phyloP scores from a whole-genome alignment of 345 rosid species.

The Nasturtium officinale region DNA sequence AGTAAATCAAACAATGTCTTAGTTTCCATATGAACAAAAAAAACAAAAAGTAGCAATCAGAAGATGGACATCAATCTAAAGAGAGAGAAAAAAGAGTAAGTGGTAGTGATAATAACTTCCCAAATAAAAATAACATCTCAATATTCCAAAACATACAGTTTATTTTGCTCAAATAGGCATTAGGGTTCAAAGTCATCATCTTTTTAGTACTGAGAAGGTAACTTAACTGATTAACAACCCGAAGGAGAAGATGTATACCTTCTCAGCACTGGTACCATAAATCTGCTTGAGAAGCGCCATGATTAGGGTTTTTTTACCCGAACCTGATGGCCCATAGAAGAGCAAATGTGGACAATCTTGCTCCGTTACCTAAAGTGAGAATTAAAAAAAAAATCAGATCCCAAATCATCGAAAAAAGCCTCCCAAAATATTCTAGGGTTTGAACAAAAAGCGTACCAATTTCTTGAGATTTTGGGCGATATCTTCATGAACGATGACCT shows the following conservation, averaged over 20 bases:
- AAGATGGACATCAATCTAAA: constrained; percentile 6
- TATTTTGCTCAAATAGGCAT: neutral
- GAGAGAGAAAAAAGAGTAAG: neutral
- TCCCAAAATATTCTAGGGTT: constrained; percentile 24
- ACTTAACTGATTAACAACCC: neutral
- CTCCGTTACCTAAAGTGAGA: constrained; percentile 62
- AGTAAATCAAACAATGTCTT: constrained; percentile 12
- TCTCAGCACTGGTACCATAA: constrained; percentile 82
- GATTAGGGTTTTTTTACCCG: constrained; percentile 99
- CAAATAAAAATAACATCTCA: constrained; percentile 10
- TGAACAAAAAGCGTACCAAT: constrained; percentile 54
- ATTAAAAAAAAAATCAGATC: constrained; percentile 1
- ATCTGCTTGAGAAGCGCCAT: constrained; percentile 87
- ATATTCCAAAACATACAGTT: constrained; percentile 6
- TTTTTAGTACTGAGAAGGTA: neutral
- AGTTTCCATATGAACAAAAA: neutral
- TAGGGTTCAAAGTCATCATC: constrained; percentile 18
- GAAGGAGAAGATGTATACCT: constrained; percentile 47
- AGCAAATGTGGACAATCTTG: constrained; percentile 98
- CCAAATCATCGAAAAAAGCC: neutral
- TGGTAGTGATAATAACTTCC: constrained; percentile 8
- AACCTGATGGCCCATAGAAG: constrained; percentile 95
- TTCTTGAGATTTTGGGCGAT: constrained; percentile 87
- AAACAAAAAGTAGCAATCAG: neutral
- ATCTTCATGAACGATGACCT: constrained; percentile 75